phyloP scores from a whole-genome alignment of 176 grass and related monocot genomes.

The Aegilops speltoides region DNA sequence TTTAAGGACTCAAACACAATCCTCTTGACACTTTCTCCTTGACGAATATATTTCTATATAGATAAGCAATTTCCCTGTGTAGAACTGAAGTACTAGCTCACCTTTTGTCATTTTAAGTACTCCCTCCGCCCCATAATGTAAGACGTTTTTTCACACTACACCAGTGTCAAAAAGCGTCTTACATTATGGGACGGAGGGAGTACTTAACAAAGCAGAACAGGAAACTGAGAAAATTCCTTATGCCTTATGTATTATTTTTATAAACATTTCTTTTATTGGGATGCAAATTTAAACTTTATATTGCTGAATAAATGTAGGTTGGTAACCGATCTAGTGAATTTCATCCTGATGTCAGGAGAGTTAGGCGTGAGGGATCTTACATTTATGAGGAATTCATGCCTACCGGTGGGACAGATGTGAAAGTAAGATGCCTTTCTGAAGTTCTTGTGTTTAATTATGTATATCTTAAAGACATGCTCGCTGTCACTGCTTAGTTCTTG shows the following conservation, averaged over 20 bases:
- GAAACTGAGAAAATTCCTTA: background rate
- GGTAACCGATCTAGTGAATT: slow-evolving; percentile 99
- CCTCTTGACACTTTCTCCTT: background rate
- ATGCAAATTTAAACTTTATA: slow-evolving; percentile 17
- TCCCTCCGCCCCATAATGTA: no score
- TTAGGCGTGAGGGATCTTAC: slow-evolving; percentile 97
- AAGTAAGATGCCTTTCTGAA: slow-evolving; percentile 52
- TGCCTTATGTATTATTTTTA: slow-evolving; percentile 5
- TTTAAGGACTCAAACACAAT: background rate
- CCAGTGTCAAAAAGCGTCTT: no score
- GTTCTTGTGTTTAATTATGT: slow-evolving; percentile 4
- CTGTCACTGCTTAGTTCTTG: slow-evolving; percentile 23
- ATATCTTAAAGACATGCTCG: background rate
- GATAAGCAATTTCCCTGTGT: background rate
- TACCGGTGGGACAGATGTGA: slow-evolving; percentile 99
- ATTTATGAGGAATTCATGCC: slow-evolving; percentile 99
- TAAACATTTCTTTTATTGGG: slow-evolving; percentile 1
- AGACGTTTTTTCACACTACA: no score
- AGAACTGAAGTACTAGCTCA: background rate
- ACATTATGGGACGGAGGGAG: no score
- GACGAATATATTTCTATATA: background rate
- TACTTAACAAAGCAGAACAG: slow-evolving; percentile 3
- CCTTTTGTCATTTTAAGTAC: slow-evolving; percentile 4
- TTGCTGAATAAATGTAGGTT: slow-evolving; percentile 61
- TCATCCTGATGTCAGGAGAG: slow-evolving; percentile 88